Conservation (phyloP, 1,284 basidiomycete species). For the Vanrija sp. region DNA sequence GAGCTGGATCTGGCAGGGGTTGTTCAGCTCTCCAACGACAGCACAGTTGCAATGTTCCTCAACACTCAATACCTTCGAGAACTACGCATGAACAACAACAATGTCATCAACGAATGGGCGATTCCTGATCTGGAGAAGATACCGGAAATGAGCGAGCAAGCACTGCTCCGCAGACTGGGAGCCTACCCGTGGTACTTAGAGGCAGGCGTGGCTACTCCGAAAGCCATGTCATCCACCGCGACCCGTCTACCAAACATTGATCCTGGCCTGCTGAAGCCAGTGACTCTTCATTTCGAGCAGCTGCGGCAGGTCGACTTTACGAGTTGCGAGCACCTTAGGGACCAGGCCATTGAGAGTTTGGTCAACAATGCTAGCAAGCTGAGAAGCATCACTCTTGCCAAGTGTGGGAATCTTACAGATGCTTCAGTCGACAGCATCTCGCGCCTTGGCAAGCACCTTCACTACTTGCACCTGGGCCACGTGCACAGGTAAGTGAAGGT, state of each 20-base stretch:
- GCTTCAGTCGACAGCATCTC: conserved; percentile 79
- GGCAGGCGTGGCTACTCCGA: conserved; percentile 1
- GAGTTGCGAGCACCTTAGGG: conserved; percentile 73
- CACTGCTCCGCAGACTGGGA: conserved; percentile 4
- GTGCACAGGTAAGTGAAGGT: conserved; percentile 55
- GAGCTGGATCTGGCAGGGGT: conserved; percentile 92
- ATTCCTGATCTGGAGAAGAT: conserved; percentile 69
- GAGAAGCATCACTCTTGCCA: conserved; percentile 86
- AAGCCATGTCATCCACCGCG: conserved; percentile 1
- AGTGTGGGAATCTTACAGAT: conserved; percentile 84
- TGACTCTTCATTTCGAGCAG: conserved; percentile 59
- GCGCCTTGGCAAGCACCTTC: conserved; percentile 81
- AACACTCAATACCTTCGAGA: conserved; percentile 81
- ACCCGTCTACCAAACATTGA: neutral
- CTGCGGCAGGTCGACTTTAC: conserved; percentile 88
- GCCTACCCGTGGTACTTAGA: conserved; percentile 16
- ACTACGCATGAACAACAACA: conserved; percentile 77
- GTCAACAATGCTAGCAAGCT: conserved; percentile 83
- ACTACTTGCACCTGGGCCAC: conserved; percentile 95
- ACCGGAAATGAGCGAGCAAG: conserved; percentile 14
- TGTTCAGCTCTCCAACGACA: conserved; percentile 68
- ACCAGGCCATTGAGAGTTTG: conserved; percentile 86
- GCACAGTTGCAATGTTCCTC: conserved; percentile 80
- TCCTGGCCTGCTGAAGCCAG: conserved; percentile 19
- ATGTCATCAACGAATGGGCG: conserved; percentile 72